A percentile compares a stretch with the other conserved stretches of the same genome.
phyloP scores from a whole-genome alignment of 441 rosid species.

The Erodium moschatum region DNA sequence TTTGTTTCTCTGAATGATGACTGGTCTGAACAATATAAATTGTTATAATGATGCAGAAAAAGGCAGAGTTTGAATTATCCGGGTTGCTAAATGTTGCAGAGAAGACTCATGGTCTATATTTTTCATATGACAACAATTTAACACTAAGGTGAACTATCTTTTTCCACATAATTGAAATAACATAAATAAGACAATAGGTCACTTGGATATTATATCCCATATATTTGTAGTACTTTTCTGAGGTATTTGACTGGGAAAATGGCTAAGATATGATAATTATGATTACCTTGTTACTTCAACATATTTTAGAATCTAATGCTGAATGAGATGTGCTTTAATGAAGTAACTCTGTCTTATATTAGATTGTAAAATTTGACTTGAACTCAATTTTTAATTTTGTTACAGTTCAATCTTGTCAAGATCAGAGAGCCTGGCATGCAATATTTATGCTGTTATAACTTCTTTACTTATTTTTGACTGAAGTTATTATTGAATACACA shows the following conservation, averaged over 20 bases:
- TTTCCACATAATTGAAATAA: background rate
- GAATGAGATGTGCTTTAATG: background rate
- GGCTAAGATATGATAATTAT: background rate
- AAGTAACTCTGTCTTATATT: background rate
- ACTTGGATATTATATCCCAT: too few species aligned
- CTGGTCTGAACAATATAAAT: slow-evolving; percentile 9
- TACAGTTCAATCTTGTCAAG: too few species aligned
- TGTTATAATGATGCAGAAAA: slow-evolving; percentile 36
- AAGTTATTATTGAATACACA: background rate
- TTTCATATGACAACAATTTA: slow-evolving; percentile 79
- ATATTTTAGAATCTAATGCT: background rate
- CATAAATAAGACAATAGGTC: too few species aligned
- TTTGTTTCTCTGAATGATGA: background rate
- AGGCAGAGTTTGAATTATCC: slow-evolving; percentile 48
- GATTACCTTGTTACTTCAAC: background rate
- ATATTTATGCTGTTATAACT: background rate
- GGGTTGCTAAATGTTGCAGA: slow-evolving; percentile 48
- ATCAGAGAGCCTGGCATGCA: background rate
- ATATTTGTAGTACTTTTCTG: background rate
- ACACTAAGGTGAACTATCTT: slow-evolving; percentile 56
- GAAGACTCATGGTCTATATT: slow-evolving; percentile 62
- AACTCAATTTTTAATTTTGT: background rate
- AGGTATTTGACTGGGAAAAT: background rate
- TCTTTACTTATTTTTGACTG: background rate
- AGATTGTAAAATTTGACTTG: background rate